phyloP scores from a whole-genome alignment of 148 eudicot genomes.

The Diospyros lotus region DNA sequence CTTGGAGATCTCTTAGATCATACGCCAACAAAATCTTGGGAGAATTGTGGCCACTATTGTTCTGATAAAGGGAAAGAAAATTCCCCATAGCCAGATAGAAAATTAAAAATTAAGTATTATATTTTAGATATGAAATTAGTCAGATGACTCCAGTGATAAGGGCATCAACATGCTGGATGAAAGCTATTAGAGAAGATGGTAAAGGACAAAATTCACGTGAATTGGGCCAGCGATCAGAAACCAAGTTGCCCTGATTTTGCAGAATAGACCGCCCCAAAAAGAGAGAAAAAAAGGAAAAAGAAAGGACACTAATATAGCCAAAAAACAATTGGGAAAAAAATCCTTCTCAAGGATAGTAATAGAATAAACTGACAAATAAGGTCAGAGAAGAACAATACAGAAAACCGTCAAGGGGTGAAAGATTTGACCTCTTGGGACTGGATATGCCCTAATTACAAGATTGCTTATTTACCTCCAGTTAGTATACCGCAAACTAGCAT shows the following conservation, averaged over 20 bases:
- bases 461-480: constrained; percentile 16
- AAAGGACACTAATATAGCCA: no score
- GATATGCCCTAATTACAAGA: neutral
- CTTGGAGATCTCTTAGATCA: constrained; percentile 3
- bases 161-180: constrained; percentile 1
- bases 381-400: neutral
- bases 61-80: constrained; percentile 1
- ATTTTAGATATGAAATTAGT: neutral
- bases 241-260: neutral
- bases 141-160: neutral
- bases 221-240: neutral
- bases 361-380: neutral
- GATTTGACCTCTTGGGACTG: constrained; percentile 9
- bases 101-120: constrained; percentile 10
- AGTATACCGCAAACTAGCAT: no score
- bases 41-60: constrained; percentile 5
- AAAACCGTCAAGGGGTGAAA: neutral
- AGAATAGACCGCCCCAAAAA: no score
- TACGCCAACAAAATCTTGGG: neutral
- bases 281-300: no score
- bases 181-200: constrained; percentile 7
- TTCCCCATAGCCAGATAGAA: neutral
- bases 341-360: neutral
- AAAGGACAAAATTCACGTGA: constrained; percentile 18
- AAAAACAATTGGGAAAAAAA: neutral